Evolutionary conservation across 2,329 filamentous ascomycete species (phyloP).

Genomic region (Xylaria sp.): DNA sequence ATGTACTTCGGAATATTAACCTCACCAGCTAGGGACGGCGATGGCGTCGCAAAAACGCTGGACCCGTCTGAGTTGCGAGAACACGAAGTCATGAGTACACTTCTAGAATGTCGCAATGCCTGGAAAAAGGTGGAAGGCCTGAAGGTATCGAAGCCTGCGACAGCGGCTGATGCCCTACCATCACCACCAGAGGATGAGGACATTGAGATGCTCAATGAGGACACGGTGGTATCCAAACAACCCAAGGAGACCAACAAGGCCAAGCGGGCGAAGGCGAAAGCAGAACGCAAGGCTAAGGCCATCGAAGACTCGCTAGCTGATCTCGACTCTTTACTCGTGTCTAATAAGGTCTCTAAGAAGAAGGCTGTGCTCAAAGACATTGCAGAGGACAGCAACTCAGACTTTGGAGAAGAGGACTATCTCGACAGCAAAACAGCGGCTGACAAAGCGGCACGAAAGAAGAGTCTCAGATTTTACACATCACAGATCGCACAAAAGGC

Average conservation of each 20-base stretch:
- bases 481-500: conserved; percentile 96
- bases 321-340: conserved; percentile 70
- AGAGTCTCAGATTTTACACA: conserved; percentile 95
- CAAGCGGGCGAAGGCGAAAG: conserved; percentile 54
- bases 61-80: conserved; percentile 84
- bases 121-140: conserved; percentile 81
- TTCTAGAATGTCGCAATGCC: conserved; percentile 81
- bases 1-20: conserved; percentile 97
- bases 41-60: conserved; percentile 66
- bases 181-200: conserved; percentile 47
- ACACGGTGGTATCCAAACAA: conserved; percentile 42
- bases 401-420: conserved; percentile 90
- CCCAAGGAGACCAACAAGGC: conserved; percentile 44
- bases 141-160: conserved; percentile 55
- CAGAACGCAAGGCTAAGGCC: conserved; percentile 59
- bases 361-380: conserved; percentile 46
- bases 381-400: conserved; percentile 72
- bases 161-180: conserved; percentile 34
- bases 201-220: conserved; percentile 50
- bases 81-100: conserved; percentile 87
- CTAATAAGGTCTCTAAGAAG: conserved; percentile 58
- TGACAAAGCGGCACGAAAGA: conserved; percentile 90
- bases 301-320: conserved; percentile 77
- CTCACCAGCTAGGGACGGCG: conserved; percentile 73
- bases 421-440: conserved; percentile 82